Percentiles rank a stretch among this genome's conserved stretches.
Evolutionary conservation across 306 rosid species (phyloP).

Genomic region (Lagenaria siceraria): DNA sequence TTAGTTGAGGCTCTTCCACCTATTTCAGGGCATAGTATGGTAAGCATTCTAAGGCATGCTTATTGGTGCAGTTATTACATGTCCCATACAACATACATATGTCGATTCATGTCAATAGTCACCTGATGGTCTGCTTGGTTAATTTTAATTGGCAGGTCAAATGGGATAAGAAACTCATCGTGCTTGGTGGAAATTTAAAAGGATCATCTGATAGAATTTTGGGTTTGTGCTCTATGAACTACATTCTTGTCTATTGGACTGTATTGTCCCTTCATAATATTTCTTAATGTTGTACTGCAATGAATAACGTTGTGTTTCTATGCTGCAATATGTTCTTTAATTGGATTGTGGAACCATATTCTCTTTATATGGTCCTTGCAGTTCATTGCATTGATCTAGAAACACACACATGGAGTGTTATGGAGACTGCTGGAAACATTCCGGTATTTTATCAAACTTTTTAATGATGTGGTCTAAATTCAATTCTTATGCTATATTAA

Average conservation of each 20-base stretch:
- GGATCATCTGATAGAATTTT: constrained; percentile 37
- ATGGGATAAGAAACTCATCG: constrained; percentile 75
- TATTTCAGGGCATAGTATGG: constrained; percentile 70
- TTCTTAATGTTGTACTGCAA: not conserved
- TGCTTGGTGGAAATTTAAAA: constrained; percentile 74
- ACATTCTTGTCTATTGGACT: not conserved
- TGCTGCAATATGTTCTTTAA: not conserved
- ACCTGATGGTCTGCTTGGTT: constrained; percentile 4
- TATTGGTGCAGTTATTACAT: not conserved
- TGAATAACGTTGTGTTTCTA: not conserved
- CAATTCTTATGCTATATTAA: constrained; percentile 10
- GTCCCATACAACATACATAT: not conserved
- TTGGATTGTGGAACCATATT: constrained; percentile 18
- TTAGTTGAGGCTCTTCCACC: constrained; percentile 46
- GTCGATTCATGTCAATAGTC: not conserved
- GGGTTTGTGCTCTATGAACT: constrained; percentile 39
- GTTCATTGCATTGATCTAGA: constrained; percentile 69
- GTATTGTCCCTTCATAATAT: not conserved
- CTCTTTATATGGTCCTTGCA: constrained; percentile 30
- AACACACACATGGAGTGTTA: constrained; percentile 44
- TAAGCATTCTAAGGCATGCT: constrained; percentile 13
- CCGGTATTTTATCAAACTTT: constrained; percentile 44
- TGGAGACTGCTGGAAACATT: constrained; percentile 70
- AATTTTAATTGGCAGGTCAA: constrained; percentile 41
- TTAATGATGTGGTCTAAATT: constrained; percentile 11